These are phyloP conservation scores for Austroboletus festivus DNA, from an alignment of 768 basidiomycete species.

Conservation along the genomic window DNA sequence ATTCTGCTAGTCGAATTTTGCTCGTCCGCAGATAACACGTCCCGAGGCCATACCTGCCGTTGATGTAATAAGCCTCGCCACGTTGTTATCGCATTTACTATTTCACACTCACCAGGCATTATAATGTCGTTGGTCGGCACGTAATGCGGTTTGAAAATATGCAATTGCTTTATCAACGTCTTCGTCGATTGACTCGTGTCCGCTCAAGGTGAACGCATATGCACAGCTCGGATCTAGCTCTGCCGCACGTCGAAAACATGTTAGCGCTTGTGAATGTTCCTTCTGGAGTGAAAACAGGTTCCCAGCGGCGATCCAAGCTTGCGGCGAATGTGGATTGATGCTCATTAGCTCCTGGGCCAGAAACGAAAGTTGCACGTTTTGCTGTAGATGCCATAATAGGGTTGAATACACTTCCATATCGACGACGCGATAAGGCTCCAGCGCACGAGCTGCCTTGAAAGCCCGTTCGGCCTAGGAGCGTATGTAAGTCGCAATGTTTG, in stretches of 20 bases:
- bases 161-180: constrained; percentile 88
- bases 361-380: constrained; percentile 81
- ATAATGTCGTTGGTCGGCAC: constrained; percentile 90
- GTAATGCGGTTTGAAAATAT: constrained; percentile 89
- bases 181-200: constrained; percentile 96
- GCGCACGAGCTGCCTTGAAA: constrained; percentile 73
- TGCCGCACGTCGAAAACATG: constrained; percentile 89
- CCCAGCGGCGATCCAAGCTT: constrained; percentile 96
- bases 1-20: constrained; percentile 90
- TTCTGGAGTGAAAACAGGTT: constrained; percentile 95
- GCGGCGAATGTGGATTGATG: constrained; percentile 75
- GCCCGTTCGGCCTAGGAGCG: constrained; percentile 78
- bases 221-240: constrained; percentile 88
- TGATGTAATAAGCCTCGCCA: constrained; percentile 25
- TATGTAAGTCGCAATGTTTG: constrained; percentile 10
- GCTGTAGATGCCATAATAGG: constrained; percentile 90
- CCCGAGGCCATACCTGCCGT: constrained; percentile 92
- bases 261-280: constrained; percentile 88
- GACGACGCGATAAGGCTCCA: constrained; percentile 86
- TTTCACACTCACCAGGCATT: constrained; percentile 84
- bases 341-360: constrained; percentile 89
- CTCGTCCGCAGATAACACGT: constrained; percentile 94
- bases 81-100: background rate
- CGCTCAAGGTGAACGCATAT: constrained; percentile 94
- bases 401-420: constrained; percentile 98